phyloP scores from a whole-genome alignment of 176 grass and related monocot genomes.

The Eragrostis curvula region DNA sequence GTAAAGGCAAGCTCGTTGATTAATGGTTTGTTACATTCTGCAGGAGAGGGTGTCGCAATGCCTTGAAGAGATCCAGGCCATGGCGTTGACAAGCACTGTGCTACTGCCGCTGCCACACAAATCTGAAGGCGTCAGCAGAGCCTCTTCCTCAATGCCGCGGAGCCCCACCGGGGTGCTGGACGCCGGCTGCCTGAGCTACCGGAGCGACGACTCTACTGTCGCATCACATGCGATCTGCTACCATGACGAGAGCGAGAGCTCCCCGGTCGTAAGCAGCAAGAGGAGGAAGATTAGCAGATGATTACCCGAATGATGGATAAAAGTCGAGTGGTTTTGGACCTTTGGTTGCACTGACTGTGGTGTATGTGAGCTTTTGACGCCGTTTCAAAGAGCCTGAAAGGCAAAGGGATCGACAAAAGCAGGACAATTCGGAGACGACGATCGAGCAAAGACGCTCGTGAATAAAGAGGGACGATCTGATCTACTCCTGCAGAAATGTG shows the following conservation, averaged over 20 bases:
- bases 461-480: constrained; percentile 41
- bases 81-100: constrained; percentile 36
- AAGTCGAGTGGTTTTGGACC: constrained; percentile 9
- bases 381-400: constrained; percentile 39
- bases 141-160: constrained; percentile 42
- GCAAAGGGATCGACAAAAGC: constrained; percentile 42
- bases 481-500: neutral
- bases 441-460: constrained; percentile 25
- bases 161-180: constrained; percentile 95
- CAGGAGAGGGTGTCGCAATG: constrained; percentile 78
- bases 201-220: constrained; percentile 31
- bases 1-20: neutral
- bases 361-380: constrained; percentile 31
- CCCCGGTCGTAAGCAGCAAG: constrained; percentile 66
- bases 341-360: constrained; percentile 33
- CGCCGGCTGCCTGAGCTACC: constrained; percentile 87
- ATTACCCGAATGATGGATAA: constrained; percentile 34
- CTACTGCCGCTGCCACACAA: constrained; percentile 4
- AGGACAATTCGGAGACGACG: constrained; percentile 32
- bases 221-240: constrained; percentile 48
- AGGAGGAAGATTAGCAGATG: constrained; percentile 89
- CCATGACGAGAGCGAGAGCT: constrained; percentile 29
- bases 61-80: constrained; percentile 57
- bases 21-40: constrained; percentile 34
- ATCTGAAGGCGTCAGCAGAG: constrained; percentile 11